phyloP scores from a whole-genome alignment of 176 grass and related monocot species.

The Eragrostis curvula region DNA sequence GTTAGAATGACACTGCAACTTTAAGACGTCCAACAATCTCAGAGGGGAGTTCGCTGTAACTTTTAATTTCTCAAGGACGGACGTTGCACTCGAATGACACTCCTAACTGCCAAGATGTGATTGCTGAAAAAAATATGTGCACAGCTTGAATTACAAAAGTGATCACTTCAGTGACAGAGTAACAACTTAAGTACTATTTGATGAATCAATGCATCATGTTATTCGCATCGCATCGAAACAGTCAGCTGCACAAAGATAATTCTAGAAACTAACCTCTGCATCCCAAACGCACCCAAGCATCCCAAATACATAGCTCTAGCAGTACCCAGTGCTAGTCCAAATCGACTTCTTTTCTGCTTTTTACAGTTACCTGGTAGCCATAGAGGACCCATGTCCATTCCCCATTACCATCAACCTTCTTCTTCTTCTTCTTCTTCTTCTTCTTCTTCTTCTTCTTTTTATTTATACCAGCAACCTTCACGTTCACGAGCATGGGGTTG shows the following conservation, averaged over 20 bases:
- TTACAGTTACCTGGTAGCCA: constrained; percentile 73
- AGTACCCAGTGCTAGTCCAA: constrained; percentile 46
- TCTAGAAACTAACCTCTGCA: not conserved
- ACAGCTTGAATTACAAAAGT: not conserved
- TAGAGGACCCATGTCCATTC: constrained; percentile 73
- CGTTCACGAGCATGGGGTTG: constrained; percentile 63
- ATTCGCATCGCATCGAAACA: not conserved
- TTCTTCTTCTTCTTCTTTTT: no score
- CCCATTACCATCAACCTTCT: no score
- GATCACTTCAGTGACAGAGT: not conserved
- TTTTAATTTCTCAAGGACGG: not conserved
- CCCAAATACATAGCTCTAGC: constrained; percentile 23
- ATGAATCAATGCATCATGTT: not conserved
- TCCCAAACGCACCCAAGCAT: not conserved
- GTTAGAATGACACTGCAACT: no score
- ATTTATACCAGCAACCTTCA: constrained; percentile 61
- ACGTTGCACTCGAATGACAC: not conserved
- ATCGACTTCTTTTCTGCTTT: constrained; percentile 83
- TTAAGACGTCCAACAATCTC: no score
- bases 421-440: no score
- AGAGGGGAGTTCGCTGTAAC: no score
- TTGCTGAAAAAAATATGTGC: not conserved
- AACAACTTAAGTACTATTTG: no score
- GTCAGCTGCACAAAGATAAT: not conserved
- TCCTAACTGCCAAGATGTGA: not conserved